Evolutionary conservation across 2,329 filamentous ascomycete species (phyloP).

Genomic region (Berkeleyomyces rouxiae): DNA sequence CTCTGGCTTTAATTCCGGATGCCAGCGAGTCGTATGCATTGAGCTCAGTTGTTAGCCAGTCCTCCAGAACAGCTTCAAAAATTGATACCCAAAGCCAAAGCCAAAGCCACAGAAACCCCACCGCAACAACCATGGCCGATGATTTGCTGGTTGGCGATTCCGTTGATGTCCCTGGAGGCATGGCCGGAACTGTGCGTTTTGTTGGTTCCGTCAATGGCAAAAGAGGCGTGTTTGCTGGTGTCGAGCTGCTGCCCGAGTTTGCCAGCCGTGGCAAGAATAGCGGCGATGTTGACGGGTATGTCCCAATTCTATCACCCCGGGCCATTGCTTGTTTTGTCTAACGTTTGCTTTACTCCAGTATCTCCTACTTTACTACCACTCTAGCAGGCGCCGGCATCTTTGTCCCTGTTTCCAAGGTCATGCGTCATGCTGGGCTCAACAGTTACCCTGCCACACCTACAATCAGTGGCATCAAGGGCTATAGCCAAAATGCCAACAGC

Average conservation of each 20-base stretch:
- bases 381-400: slow-evolving; percentile 81
- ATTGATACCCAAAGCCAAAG: slow-evolving; percentile 24
- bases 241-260: slow-evolving; percentile 72
- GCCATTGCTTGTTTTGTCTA: background rate
- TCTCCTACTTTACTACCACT: slow-evolving; percentile 67
- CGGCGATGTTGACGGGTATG: slow-evolving; percentile 87
- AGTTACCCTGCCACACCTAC: slow-evolving; percentile 50
- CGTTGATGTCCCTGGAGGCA: slow-evolving; percentile 85
- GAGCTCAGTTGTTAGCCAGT: slow-evolving; percentile 25
- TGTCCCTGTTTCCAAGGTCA: slow-evolving; percentile 67
- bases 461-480: slow-evolving; percentile 35
- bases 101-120: slow-evolving; percentile 18
- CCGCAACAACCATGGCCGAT: slow-evolving; percentile 19
- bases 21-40: slow-evolving; percentile 46
- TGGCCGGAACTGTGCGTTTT: slow-evolving; percentile 81
- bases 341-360: slow-evolving; percentile 22
- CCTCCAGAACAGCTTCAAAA: slow-evolving; percentile 17
- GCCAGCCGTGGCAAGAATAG: slow-evolving; percentile 81
- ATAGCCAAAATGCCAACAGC: slow-evolving; percentile 40
- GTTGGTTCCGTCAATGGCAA: slow-evolving; percentile 76
- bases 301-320: slow-evolving; percentile 1
- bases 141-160: slow-evolving; percentile 58
- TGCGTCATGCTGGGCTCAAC: slow-evolving; percentile 44
- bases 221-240: slow-evolving; percentile 78
- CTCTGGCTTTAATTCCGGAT: slow-evolving; percentile 50